These are phyloP conservation scores for Conoideocrella luteorostrata DNA, from an alignment of 2,329 filamentous ascomycete genomes.

Conservation along the genomic window DNA sequence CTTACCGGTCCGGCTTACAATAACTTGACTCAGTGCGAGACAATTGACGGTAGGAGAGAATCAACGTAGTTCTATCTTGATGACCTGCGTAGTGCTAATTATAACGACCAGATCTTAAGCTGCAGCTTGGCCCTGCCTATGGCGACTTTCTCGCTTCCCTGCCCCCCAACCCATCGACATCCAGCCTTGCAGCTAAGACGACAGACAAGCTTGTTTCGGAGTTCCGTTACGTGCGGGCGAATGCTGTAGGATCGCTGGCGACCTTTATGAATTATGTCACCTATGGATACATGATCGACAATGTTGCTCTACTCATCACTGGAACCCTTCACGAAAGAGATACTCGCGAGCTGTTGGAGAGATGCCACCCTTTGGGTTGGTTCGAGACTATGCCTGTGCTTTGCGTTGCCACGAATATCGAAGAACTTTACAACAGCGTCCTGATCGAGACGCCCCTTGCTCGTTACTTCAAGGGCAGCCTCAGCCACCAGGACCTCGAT, in stretches of 20 bases:
- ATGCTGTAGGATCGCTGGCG: slow-evolving; percentile 82
- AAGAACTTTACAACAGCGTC: slow-evolving; percentile 97
- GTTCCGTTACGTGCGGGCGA: slow-evolving; percentile 92
- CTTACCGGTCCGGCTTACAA: slow-evolving; percentile 85
- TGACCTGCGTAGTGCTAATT: background rate
- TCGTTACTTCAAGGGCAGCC: slow-evolving; percentile 92
- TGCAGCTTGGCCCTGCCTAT: slow-evolving; percentile 93
- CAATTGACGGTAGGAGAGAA: slow-evolving; percentile 79
- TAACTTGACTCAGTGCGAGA: slow-evolving; percentile 97
- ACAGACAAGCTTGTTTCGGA: slow-evolving; percentile 98
- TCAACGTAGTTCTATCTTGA: too few species aligned
- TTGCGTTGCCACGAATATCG: slow-evolving; percentile 95
- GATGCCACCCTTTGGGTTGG: slow-evolving; percentile 96
- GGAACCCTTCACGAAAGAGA: slow-evolving; percentile 96
- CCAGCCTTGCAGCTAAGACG: slow-evolving; percentile 86
- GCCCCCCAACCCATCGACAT: slow-evolving; percentile 94
- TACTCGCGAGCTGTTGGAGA: slow-evolving; percentile 86
- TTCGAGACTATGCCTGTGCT: slow-evolving; percentile 99
- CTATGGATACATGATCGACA: slow-evolving; percentile 99
- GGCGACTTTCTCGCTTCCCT: slow-evolving; percentile 93
- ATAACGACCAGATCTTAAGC: slow-evolving; percentile 73
- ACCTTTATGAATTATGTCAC: slow-evolving; percentile 98
- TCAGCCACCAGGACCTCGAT: slow-evolving; percentile 94
- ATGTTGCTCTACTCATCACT: slow-evolving; percentile 94
- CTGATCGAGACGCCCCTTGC: slow-evolving; percentile 94